A percentile compares a stretch with the other conserved stretches of the same genome.
Conservation (phyloP, 1,139 yeast species). For the Yamadazyma triangularis region DNA sequence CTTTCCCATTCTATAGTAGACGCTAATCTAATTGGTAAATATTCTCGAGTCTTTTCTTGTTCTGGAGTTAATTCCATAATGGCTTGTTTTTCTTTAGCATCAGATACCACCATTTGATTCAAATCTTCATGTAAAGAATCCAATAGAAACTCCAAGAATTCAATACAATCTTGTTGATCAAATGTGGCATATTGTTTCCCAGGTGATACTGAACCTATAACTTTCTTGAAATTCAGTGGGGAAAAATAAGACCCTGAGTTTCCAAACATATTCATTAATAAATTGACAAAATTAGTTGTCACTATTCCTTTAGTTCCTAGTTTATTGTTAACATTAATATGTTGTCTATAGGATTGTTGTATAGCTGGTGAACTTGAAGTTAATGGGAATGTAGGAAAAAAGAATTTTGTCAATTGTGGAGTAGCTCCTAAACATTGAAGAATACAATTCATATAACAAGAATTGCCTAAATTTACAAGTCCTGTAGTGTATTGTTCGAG, state of each 20-base stretch:
- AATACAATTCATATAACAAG: slow-evolving; percentile 92
- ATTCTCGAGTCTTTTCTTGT: slow-evolving; percentile 74
- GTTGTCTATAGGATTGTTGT: slow-evolving; percentile 52
- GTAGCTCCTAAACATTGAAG: slow-evolving; percentile 69
- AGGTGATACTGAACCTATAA: slow-evolving; percentile 67
- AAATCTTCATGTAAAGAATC: slow-evolving; percentile 90
- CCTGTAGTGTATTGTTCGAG: slow-evolving; percentile 49
- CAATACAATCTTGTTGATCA: slow-evolving; percentile 94
- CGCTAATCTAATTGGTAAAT: slow-evolving; percentile 74
- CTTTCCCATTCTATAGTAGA: slow-evolving; percentile 95
- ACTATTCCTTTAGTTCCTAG: slow-evolving; percentile 82
- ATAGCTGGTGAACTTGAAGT: slow-evolving; percentile 13
- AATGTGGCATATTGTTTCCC: slow-evolving; percentile 57
- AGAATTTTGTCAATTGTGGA: slow-evolving; percentile 39
- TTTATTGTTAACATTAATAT: slow-evolving; percentile 70
- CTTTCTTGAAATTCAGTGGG: slow-evolving; percentile 56
- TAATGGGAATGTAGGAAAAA: slow-evolving; percentile 27
- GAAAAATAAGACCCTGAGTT: slow-evolving; percentile 46
- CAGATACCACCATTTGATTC: slow-evolving; percentile 48
- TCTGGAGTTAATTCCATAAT: slow-evolving; percentile 56
- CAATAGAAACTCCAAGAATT: slow-evolving; percentile 75
- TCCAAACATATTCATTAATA: slow-evolving; percentile 56
- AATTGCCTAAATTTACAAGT: slow-evolving; percentile 77
- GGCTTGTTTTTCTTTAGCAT: slow-evolving; percentile 34
- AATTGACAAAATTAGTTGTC: slow-evolving; percentile 66